These are phyloP conservation scores for Fusarium coicis DNA, from an alignment of 2,329 filamentous ascomycete species.

Conservation along the genomic window DNA sequence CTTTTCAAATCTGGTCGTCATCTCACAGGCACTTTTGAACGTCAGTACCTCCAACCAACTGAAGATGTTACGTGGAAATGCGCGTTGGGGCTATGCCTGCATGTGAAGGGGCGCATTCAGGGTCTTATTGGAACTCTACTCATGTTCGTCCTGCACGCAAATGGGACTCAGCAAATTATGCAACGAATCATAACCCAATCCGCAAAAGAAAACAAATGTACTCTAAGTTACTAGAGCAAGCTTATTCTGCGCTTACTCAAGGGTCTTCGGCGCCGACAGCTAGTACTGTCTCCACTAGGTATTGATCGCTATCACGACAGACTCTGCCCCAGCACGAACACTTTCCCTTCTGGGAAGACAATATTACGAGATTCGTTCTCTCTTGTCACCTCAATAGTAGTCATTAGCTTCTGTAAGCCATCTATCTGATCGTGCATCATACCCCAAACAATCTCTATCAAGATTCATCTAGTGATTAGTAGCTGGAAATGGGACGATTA, in stretches of 20 bases:
- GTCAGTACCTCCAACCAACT: rapidly evolving
- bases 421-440: rapidly evolving
- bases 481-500: neutral
- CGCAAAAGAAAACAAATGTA: neutral
- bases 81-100: neutral
- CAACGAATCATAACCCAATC: neutral
- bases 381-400: neutral
- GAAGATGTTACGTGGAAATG: neutral
- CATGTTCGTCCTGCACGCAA: rapidly evolving
- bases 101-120: neutral
- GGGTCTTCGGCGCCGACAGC: neutral
- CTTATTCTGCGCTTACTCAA: neutral
- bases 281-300: neutral
- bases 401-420: neutral
- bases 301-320: neutral
- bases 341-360: neutral
- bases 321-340: neutral
- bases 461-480: neutral
- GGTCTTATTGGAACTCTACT: neutral
- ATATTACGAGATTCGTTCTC: neutral
- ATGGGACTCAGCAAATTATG: neutral
- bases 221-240: neutral
- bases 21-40: neutral
- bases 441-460: neutral
- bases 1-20: neutral